These are phyloP conservation scores for Fraxinus floribunda DNA, from an alignment of 305 asterid species.

Conservation along the genomic window DNA sequence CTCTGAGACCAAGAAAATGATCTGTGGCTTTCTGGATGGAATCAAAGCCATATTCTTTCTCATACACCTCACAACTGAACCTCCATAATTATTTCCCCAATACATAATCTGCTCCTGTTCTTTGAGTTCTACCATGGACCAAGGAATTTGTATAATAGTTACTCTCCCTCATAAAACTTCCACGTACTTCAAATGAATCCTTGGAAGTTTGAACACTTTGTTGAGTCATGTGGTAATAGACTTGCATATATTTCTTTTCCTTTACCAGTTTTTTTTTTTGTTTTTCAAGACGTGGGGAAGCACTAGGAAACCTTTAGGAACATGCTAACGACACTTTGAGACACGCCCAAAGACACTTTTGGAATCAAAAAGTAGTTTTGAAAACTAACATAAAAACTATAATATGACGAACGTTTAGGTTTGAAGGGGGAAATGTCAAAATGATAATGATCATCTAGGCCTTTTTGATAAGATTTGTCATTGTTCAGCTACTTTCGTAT, in stretches of 20 bases:
- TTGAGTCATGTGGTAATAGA: background rate
- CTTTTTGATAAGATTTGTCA: background rate
- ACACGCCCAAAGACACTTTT: background rate
- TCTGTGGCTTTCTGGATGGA: background rate
- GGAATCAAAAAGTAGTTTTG: background rate
- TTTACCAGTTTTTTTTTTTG: background rate
- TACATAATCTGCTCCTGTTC: background rate
- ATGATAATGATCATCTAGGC: background rate
- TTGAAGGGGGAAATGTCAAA: background rate
- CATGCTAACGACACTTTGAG: background rate
- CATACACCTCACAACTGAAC: background rate
- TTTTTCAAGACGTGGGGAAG: background rate
- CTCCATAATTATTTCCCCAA: background rate
- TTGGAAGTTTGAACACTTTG: background rate
- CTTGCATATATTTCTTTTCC: background rate
- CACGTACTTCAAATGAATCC: background rate
- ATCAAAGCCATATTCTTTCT: background rate
- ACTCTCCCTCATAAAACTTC: background rate
- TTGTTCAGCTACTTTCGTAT: background rate
- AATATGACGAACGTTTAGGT: background rate
- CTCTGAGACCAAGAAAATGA: background rate
- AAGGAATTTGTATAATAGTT: background rate
- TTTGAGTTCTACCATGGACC: background rate
- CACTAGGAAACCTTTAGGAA: background rate
- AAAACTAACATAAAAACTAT: background rate